These are phyloP conservation scores for Pythium insidiosum DNA, from an alignment of 352 stramenopile species.

Conservation along the genomic window DNA sequence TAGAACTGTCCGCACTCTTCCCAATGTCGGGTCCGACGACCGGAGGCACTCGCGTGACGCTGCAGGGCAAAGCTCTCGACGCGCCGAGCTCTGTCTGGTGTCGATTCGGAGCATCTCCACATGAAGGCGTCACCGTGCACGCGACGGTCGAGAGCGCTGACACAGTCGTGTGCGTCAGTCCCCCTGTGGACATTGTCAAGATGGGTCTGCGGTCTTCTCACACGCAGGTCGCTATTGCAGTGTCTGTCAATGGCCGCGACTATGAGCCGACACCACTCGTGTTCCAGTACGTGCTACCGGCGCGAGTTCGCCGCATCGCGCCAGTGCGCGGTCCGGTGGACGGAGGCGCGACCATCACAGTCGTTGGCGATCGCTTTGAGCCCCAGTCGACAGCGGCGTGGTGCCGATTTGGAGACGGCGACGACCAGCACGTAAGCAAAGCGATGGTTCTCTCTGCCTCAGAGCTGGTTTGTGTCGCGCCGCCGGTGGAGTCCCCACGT, in stretches of 20 bases:
- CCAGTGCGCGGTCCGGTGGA: constrained; percentile 36
- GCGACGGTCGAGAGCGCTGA: too few species aligned
- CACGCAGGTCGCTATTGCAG: background rate
- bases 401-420: constrained; percentile 35
- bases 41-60: background rate
- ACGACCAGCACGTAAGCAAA: too few species aligned
- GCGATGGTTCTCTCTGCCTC: constrained; percentile 28
- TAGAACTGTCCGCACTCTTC: background rate
- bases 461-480: constrained; percentile 34
- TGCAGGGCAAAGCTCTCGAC: background rate
- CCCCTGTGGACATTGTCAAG: too few species aligned
- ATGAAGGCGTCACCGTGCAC: too few species aligned
- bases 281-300: constrained; percentile 43
- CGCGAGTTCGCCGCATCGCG: constrained; percentile 31
- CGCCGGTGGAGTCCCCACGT: constrained; percentile 22
- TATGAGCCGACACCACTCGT: constrained; percentile 36
- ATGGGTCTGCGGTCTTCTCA: too few species aligned
- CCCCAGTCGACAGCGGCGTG: constrained; percentile 15
- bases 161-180: too few species aligned
- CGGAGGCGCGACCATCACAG: constrained; percentile 47
- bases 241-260: constrained; percentile 71
- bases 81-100: constrained; percentile 1
- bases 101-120: constrained; percentile 22
- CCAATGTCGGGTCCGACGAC: background rate
- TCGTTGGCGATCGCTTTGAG: constrained; percentile 34